phyloP scores from a whole-genome alignment of 2,329 filamentous ascomycete species.

The Ceratocystis papillata region DNA sequence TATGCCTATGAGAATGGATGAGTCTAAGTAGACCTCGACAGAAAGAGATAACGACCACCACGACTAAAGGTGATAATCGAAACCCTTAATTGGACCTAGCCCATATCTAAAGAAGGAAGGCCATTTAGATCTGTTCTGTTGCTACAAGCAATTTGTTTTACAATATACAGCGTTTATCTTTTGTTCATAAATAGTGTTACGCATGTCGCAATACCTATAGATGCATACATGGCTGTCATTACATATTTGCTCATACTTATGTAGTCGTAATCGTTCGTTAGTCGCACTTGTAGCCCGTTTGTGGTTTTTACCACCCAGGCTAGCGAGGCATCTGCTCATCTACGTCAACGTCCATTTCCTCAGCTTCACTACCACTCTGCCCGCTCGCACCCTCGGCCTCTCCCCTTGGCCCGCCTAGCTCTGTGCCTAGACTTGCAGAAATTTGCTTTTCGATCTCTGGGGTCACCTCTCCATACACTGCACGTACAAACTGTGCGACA shows the following conservation, averaged over 20 bases:
- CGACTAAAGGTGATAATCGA: too few species aligned
- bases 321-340: not conserved
- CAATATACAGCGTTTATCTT: too few species aligned
- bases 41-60: not conserved
- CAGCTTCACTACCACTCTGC: slow-evolving; percentile 22
- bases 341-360: slow-evolving; percentile 26
- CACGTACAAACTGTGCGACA: slow-evolving; percentile 57
- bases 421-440: slow-evolving; percentile 49
- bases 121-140: too few species aligned
- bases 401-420: slow-evolving; percentile 24
- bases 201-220: too few species aligned
- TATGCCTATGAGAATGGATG: slow-evolving; percentile 23
- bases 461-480: slow-evolving; percentile 45
- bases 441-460: slow-evolving; percentile 51
- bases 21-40: slow-evolving; percentile 15
- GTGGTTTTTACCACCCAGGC: not conserved
- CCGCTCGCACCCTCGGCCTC: slow-evolving; percentile 28
- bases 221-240: too few species aligned
- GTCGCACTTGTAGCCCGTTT: not conserved
- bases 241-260: not conserved
- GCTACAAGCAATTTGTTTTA: too few species aligned
- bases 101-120: too few species aligned
- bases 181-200: too few species aligned
- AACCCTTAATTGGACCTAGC: too few species aligned
- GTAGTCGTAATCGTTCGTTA: not conserved